A percentile compares a stretch with the other conserved stretches of the same genome.
phyloP scores from a whole-genome alignment of 331 rosid species.

The Prunus yedoensis region DNA sequence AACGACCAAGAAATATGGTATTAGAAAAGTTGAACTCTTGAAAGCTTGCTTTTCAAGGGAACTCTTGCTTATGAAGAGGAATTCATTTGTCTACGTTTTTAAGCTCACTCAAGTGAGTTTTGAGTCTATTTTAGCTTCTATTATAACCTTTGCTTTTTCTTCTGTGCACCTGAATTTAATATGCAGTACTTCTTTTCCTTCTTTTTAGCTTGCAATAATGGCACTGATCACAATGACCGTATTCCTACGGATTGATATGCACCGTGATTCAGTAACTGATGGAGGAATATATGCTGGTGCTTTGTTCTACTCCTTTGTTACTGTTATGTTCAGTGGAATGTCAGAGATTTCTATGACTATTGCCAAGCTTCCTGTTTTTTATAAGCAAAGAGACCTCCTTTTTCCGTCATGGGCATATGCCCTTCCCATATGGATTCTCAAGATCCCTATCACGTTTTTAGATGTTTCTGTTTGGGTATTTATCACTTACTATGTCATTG shows the following conservation, averaged over 20 bases:
- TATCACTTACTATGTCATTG: conserved; percentile 63
- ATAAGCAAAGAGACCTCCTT: conserved; percentile 64
- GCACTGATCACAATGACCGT: conserved; percentile 53
- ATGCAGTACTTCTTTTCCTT: not conserved
- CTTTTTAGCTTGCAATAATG: conserved; percentile 36
- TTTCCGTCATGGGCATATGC: conserved; percentile 64
- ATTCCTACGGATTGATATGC: conserved; percentile 66
- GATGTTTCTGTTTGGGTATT: conserved; percentile 59
- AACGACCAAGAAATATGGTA: conserved; percentile 50
- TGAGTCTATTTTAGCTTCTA: not conserved
- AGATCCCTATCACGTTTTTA: conserved; percentile 49
- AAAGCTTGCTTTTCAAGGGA: conserved; percentile 63
- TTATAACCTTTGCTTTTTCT: not conserved
- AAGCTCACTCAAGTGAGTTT: conserved; percentile 54
- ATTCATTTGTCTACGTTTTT: conserved; percentile 59
- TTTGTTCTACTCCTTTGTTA: conserved; percentile 41
- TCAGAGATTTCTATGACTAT: conserved; percentile 59
- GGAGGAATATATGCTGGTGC: conserved; percentile 57
- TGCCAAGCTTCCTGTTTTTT: conserved; percentile 65
- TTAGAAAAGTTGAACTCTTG: conserved; percentile 42
- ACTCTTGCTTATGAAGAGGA: conserved; percentile 65
- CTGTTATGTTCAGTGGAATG: conserved; percentile 57
- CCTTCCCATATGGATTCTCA: conserved; percentile 59
- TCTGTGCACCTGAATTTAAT: not conserved
- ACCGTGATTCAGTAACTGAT: conserved; percentile 36